phyloP scores from a whole-genome alignment of 768 basidiomycete genomes.

The Flagelloscypha sp. region DNA sequence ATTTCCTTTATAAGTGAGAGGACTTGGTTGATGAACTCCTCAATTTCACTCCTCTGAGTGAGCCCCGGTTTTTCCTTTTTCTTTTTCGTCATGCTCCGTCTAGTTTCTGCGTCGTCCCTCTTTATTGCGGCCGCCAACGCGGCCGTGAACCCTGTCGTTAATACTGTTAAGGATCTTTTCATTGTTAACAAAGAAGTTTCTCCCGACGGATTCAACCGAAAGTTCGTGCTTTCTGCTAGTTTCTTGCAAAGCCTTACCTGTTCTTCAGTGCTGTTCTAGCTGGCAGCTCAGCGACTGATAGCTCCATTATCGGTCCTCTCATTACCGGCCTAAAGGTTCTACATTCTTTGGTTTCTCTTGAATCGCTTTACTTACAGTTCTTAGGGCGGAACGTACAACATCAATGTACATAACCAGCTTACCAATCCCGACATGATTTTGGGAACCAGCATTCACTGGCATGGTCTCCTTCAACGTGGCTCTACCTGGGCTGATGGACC shows the following conservation, averaged over 20 bases:
- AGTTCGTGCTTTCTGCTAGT: conserved; percentile 26
- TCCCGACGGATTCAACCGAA: conserved; percentile 39
- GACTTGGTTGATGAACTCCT: too few relatives aligned
- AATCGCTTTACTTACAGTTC: neutral
- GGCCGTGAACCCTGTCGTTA: conserved; percentile 23
- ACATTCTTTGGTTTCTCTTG: neutral
- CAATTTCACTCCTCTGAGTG: too few relatives aligned
- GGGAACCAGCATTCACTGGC: conserved; percentile 31
- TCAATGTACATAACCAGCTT: conserved; percentile 30
- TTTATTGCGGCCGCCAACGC: too few relatives aligned
- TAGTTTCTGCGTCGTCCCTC: too few relatives aligned
- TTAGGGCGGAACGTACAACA: conserved; percentile 21
- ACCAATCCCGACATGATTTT: conserved; percentile 29
- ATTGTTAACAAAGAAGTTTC: conserved; percentile 35
- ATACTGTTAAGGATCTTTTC: conserved; percentile 21
- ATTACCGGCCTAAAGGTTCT: conserved; percentile 26
- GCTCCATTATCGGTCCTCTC: conserved; percentile 38
- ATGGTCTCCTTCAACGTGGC: conserved; percentile 26
- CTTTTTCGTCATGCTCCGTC: too few relatives aligned
- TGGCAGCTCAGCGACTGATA: conserved; percentile 33
- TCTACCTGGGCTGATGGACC: conserved; percentile 29
- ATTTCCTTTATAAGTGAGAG: too few relatives aligned
- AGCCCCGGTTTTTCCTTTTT: too few relatives aligned
- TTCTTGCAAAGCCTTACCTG: too few relatives aligned
- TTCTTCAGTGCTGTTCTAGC: conserved; percentile 33